Conservation (phyloP, 192 early-diverging fungal genomes). For the Podila epicladia region DNA sequence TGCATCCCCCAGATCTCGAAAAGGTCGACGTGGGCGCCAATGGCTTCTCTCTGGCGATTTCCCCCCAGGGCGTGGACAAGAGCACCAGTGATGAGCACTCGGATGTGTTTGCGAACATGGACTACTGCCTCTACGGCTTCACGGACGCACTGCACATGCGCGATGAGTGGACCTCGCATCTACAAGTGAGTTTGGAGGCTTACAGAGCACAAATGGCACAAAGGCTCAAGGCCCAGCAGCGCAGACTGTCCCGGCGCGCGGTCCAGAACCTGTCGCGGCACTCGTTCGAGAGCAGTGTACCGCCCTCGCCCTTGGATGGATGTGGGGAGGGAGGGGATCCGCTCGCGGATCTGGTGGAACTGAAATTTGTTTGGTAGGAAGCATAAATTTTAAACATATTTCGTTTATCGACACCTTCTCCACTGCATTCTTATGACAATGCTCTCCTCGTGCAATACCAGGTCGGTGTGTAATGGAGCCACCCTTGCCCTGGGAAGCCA, state of each 20-base stretch:
- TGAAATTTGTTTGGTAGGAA: constrained; percentile 33
- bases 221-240: background rate
- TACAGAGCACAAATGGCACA: constrained; percentile 16
- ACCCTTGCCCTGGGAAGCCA: no score
- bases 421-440: no score
- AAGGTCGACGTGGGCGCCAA: constrained; percentile 44
- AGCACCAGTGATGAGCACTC: background rate
- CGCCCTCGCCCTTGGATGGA: constrained; percentile 7
- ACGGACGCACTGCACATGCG: constrained; percentile 29
- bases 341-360: constrained; percentile 14
- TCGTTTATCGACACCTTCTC: no score
- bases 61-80: constrained; percentile 12
- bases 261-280: constrained; percentile 23
- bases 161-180: constrained; percentile 33
- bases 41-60: constrained; percentile 18
- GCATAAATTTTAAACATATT: no score
- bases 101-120: constrained; percentile 13
- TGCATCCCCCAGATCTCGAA: constrained; percentile 34
- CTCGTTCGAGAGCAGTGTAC: constrained; percentile 27
- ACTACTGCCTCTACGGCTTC: constrained; percentile 37
- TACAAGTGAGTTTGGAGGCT: constrained; percentile 22
- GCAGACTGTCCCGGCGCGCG: constrained; percentile 11
- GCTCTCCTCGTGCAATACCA: no score
- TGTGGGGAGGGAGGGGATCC: background rate
- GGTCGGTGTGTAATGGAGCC: no score